Conservation (phyloP, 331 rosid species). For the Dryas integrifolia region DNA sequence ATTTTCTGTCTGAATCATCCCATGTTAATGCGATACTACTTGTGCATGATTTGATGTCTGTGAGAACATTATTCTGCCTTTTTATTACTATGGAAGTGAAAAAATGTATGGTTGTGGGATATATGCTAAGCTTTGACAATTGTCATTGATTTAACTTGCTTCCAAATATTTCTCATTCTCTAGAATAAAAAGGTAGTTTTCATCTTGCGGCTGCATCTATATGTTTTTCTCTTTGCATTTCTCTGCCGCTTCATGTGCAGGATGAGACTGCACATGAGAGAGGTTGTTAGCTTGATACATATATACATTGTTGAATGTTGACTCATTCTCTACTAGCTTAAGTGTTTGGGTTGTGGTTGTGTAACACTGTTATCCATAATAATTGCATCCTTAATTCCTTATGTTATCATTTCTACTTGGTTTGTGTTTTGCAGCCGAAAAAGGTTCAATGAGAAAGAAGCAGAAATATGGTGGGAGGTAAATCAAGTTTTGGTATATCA, state of each 20-base stretch:
- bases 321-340: too few relatives aligned
- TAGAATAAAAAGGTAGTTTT: neutral
- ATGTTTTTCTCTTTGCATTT: too few relatives aligned
- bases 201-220: too few relatives aligned
- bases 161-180: neutral
- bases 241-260: too few relatives aligned
- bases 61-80: neutral
- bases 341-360: neutral
- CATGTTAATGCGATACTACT: neutral
- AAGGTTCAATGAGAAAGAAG: slow-evolving; percentile 62
- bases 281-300: too few relatives aligned
- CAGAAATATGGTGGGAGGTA: slow-evolving; percentile 79
- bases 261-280: too few relatives aligned
- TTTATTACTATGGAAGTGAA: neutral
- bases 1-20: neutral
- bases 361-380: neutral
- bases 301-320: too few relatives aligned
- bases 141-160: neutral
- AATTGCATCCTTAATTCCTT: neutral
- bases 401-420: neutral
- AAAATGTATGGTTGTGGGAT: neutral
- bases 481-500: slow-evolving; percentile 58
- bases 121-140: neutral
- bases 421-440: slow-evolving; percentile 54
- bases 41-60: neutral